Percentiles rank a stretch among this genome's conserved stretches.
Evolutionary conservation across 495 filamentous ascomycete species (phyloP).

Genomic region (Annulohypoxylon moriforme): DNA sequence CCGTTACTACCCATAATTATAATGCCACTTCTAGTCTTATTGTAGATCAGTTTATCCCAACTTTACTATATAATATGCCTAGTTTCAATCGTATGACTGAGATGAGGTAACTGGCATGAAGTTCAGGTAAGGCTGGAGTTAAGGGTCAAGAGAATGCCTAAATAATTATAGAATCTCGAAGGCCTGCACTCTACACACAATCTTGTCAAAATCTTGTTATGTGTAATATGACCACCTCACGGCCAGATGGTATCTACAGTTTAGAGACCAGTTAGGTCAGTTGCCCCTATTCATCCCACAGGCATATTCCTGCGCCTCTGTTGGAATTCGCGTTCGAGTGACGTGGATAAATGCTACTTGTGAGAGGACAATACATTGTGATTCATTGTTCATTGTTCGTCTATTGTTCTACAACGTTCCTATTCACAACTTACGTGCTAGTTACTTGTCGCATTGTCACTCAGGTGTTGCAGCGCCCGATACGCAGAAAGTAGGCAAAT

Average conservation of each 20-base stretch:
- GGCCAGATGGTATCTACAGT: neutral
- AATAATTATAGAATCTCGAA: neutral
- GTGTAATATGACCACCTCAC: neutral
- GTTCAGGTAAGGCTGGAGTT: neutral
- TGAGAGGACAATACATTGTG: neutral
- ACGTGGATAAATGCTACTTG: neutral
- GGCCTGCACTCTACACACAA: neutral
- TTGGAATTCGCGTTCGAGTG: neutral
- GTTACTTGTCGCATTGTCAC: neutral
- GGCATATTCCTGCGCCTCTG: neutral
- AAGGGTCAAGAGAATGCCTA: neutral
- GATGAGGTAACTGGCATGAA: neutral
- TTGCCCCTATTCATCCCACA: neutral
- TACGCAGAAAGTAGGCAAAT: neutral
- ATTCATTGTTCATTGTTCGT: neutral
- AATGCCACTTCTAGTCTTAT: neutral
- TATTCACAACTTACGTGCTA: neutral
- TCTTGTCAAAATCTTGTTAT: neutral
- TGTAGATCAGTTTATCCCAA: neutral
- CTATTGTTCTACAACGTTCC: neutral
- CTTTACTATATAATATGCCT: neutral
- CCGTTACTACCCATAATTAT: neutral
- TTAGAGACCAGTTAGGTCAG: neutral
- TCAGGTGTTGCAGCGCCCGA: neutral
- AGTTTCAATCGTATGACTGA: neutral